Evolutionary conservation across 441 rosid genomes (phyloP).

Genomic region (Populus hybrid): DNA sequence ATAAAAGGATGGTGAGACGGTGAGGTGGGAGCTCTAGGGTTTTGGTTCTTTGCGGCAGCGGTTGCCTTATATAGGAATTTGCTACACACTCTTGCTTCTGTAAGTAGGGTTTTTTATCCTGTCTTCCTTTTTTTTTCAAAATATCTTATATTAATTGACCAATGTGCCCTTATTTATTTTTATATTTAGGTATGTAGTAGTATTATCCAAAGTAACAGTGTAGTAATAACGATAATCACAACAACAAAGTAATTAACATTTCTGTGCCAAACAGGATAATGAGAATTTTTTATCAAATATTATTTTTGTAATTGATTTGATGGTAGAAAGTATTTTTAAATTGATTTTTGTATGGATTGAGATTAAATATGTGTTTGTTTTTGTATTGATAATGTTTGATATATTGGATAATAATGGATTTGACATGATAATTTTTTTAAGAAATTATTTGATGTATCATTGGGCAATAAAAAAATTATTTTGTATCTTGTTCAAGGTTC

Average conservation of each 20-base stretch:
- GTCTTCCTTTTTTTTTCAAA: not conserved
- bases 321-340: too few relatives aligned
- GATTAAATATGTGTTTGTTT: too few relatives aligned
- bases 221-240: too few relatives aligned
- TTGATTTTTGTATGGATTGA: too few relatives aligned
- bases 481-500: rapidly evolving
- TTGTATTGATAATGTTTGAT: too few relatives aligned
- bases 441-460: rapidly evolving
- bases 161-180: not conserved
- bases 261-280: too few relatives aligned
- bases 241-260: too few relatives aligned
- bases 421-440: too few relatives aligned
- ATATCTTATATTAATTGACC: not conserved
- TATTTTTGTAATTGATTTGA: too few relatives aligned
- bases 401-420: too few relatives aligned
- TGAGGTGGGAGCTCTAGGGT: slow-evolving; percentile 25
- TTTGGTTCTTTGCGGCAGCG: not conserved
- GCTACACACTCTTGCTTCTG: not conserved
- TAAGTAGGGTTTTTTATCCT: not conserved
- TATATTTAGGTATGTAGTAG: not conserved
- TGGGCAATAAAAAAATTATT: too few relatives aligned
- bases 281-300: too few relatives aligned
- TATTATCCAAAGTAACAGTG: not conserved
- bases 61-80: not conserved
- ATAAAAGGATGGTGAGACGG: slow-evolving; percentile 1